Evolutionary conservation across 2,329 filamentous ascomycete genomes (phyloP), one percentile per base, ranked within the genome.

Genomic region (Pseudocercospora crystallina): DNA sequence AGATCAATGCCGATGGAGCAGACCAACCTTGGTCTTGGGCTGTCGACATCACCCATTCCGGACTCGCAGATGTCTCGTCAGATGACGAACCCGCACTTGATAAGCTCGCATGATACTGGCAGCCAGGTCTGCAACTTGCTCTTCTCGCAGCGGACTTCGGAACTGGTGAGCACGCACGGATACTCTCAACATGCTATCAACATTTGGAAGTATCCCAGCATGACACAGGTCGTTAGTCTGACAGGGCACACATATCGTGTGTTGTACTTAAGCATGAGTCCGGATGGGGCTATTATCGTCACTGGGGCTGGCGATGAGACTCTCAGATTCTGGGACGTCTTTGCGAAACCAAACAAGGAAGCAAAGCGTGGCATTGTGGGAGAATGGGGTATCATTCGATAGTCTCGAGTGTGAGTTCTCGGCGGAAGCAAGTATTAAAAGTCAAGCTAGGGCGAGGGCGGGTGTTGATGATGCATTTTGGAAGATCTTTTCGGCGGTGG

Each of bases 161-260:
- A 99, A 71, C 90, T 99, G 51, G 92, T 99, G 47, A 92, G 87
- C 43, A 99, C 94, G 1, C 94, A 99, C 67, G 94, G 94, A 5
- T 99, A 96, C 74, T 92, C 87, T 61, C 94, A 99, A 68, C 96
- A 99, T 69, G 94, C 97, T 71, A 96, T 99, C 63, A 92, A 97
- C 33, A 90, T 99, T 48, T 99, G 94, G 94, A 99, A 99, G 67
- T 99, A 99, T 67, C 94, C 94, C 1, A 91, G 87, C 60, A 97
- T 99, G 94, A 90, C 90, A 42, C 94, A 97, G 69, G 90, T 99
- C 8, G 92, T 90, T 35, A 95, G 89, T 60, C 77, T 99, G 39
- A 99, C 94, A 0, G 94, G 94, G 0, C 94, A 99, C 70, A 99
- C 94, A 1, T 97, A 95, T 71, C 87, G 94, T 65, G 94, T 99